phyloP scores from a whole-genome alignment of 768 basidiomycete genomes.

The Leccinellum luteum region DNA sequence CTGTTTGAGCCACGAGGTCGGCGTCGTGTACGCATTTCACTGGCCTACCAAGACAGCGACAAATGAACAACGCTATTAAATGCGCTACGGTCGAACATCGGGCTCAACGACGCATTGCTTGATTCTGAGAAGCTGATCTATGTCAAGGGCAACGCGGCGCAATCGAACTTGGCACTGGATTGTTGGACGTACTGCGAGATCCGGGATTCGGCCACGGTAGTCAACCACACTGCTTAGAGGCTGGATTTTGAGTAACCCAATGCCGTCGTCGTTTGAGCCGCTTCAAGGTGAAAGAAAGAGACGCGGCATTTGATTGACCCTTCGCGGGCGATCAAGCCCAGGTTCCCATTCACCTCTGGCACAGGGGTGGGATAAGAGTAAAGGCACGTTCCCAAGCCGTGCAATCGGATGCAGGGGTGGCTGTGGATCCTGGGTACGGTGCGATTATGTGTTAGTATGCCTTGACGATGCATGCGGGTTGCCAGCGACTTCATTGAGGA shows the following conservation, averaged over 20 bases:
- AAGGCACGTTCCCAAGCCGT: conserved; percentile 29
- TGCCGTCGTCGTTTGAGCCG: conserved; percentile 46
- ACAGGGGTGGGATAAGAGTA: conserved; percentile 12
- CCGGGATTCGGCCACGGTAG: conserved; percentile 25
- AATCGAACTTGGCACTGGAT: no score
- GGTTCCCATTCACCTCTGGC: conserved; percentile 40
- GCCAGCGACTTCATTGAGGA: conserved; percentile 31
- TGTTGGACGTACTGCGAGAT: no score
- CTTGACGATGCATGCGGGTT: conserved; percentile 13
- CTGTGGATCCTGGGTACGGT: conserved; percentile 35
- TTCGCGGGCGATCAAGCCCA: conserved; percentile 28
- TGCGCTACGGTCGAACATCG: no score
- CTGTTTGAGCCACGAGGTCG: conserved; percentile 28
- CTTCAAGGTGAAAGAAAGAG: conserved; percentile 19
- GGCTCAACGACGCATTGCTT: no score
- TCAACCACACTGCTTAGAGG: conserved; percentile 48
- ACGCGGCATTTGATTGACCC: conserved; percentile 29
- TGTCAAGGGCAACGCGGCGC: no score
- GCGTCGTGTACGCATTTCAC: conserved; percentile 34
- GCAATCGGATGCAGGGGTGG: conserved; percentile 22
- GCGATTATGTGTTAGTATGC: conserved; percentile 29
- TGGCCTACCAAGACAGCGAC: background rate
- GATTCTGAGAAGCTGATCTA: no score
- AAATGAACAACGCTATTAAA: no score
- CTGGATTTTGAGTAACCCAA: conserved; percentile 47